Percentiles rank a stretch among this genome's conserved stretches.
These are phyloP conservation scores for Prunella vulgaris DNA, from an alignment of 257 asterid genomes.

Conservation along the genomic window DNA sequence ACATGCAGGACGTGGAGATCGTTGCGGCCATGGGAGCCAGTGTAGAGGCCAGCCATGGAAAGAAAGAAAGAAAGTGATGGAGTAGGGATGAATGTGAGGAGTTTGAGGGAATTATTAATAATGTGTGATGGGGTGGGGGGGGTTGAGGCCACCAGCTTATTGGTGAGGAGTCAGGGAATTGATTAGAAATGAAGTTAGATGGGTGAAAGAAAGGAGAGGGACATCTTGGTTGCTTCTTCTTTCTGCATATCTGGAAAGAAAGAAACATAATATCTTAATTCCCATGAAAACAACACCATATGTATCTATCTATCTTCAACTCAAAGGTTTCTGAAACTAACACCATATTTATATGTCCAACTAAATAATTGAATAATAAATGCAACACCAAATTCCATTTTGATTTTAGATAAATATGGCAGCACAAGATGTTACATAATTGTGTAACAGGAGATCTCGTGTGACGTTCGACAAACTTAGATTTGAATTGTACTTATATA, in stretches of 20 bases:
- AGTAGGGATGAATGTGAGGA: conserved; percentile 10
- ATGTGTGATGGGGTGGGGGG: too few relatives aligned
- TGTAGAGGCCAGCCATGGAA: conserved; percentile 52
- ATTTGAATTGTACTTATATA: too few relatives aligned
- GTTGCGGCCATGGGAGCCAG: conserved; percentile 42
- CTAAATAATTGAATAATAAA: not conserved
- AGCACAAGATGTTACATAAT: too few relatives aligned
- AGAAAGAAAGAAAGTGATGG: not conserved
- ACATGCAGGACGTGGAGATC: conserved; percentile 27
- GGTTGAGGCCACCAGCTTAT: conserved; percentile 41
- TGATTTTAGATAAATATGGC: not conserved
- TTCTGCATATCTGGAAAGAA: conserved; percentile 23
- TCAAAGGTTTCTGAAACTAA: conserved; percentile 15
- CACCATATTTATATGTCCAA: conserved; percentile 2
- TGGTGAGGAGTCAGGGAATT: conserved; percentile 51
- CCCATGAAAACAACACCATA: not conserved
- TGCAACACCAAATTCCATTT: not conserved
- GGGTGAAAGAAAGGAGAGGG: conserved; percentile 25
- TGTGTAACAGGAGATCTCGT: too few relatives aligned
- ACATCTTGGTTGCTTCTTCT: conserved; percentile 32
- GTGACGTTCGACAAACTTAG: too few relatives aligned
- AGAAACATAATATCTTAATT: conserved; percentile 15
- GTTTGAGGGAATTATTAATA: not conserved
- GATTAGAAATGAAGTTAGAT: conserved; percentile 50
- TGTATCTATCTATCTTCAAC: conserved; percentile 22